Base-by-base conservation (phyloP, 257 asterid genomes). In the Jacaranda mimosifolia region DNA sequence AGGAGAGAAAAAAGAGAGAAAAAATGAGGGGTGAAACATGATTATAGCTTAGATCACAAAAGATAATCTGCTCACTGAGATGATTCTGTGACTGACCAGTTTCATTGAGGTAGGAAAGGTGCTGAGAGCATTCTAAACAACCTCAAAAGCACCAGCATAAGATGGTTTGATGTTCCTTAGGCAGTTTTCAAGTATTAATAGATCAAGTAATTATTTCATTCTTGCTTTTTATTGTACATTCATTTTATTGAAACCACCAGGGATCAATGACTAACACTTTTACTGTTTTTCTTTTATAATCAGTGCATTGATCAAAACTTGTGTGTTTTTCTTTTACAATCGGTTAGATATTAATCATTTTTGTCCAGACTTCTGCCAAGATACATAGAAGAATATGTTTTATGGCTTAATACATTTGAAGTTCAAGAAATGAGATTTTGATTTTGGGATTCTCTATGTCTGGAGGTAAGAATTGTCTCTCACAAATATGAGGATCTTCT, bases 21-120 rank as follows among this genome's bases (percentile, higher is more conserved):
- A 80, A 79, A 82, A 79, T 79, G 92, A 89, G 75, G 76, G 75
- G n/a, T n/a, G n/a, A 94, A 88, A 45, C 73, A 68, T 75, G 93
- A 84, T 59, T 89, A 82, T 56, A 83, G 77, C 77, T 56, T 73
- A 52, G 83, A 79, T 60, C 86, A 75, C 59, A 81, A 80, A 70
- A 83, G 88, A 79, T 90, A 85, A 85, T 82, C 85, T 81, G 86
- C 84, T 75, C 74, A 57, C 42, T 77, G 80, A 38, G 90, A 87
- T 76, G 94, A 85, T 79, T 72, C 76, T 70, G 83, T 70, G 51
- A 75, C 79, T 42, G 93, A 84, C 76, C 92, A 87, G 77, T 85
- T 84, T 79, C 87, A 82, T 72, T 88, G 78, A 85, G 93, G 96
- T 96, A 83, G 65, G 83, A 73, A 76, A 74, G 83, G 60, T 83